Evolutionary conservation across 306 rosid genomes (phyloP).

Genomic region (Citrullus amarus): DNA sequence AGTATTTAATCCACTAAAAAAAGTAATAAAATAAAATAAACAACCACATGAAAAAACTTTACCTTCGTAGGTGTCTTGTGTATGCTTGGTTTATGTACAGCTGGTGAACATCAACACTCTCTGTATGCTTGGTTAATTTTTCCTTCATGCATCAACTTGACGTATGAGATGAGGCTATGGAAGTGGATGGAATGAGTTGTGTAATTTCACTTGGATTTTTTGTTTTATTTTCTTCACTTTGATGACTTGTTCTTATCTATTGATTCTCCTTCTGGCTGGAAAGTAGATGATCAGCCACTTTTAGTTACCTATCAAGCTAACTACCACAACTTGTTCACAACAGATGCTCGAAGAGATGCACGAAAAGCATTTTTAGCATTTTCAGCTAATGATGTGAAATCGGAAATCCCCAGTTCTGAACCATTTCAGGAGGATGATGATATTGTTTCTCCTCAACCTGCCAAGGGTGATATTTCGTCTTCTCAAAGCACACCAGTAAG

Average conservation of each 20-base stretch:
- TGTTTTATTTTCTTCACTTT: background rate
- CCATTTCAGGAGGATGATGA: conserved; percentile 23
- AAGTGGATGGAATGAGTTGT: background rate
- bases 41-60: background rate
- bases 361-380: conserved; percentile 86
- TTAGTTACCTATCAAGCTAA: background rate
- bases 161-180: background rate
- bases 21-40: background rate
- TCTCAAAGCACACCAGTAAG: conserved; percentile 73
- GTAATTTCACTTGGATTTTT: background rate
- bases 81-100: background rate
- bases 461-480: conserved; percentile 35
- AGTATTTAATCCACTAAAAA: background rate
- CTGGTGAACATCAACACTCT: background rate
- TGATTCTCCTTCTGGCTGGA: background rate
- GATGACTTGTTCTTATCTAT: background rate
- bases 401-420: conserved; percentile 28
- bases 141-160: background rate
- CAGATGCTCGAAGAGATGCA: conserved; percentile 87
- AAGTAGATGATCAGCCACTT: background rate
- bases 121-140: background rate
- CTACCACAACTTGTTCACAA: conserved; percentile 6
- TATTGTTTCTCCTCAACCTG: conserved; percentile 29
- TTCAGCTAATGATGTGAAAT: conserved; percentile 45
- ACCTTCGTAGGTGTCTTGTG: background rate